Base-by-base conservation (phyloP, 2,329 filamentous ascomycete genomes). In the Ophiostoma pallidulum region DNA sequence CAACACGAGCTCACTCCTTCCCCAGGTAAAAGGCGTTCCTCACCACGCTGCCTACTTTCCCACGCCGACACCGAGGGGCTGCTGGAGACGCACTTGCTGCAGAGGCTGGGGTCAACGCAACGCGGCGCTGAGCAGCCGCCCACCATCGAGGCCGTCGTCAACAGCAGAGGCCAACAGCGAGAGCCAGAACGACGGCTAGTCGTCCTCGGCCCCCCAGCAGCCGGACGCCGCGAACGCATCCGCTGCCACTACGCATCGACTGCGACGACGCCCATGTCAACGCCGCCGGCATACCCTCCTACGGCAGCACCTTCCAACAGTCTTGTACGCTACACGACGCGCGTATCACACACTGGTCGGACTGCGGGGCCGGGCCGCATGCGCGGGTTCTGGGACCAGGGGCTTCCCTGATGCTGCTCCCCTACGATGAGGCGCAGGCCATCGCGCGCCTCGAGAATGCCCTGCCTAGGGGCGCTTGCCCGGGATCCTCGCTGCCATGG, bases 191-290 rank as follows among this genome's bases (percentile, higher is more conserved):
- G 56, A 54, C 4, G 54, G 33, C 6, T 28, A n/a, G n/a, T 61
- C 14, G 45, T 33, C 16, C 50, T 19, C 31, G 28, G 20, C 24
- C n/a, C 31, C 35, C 14, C 20, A 4, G 13, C 38, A 28, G n/a
- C 19, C 26, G 9, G 26, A 32, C 20, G 18, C 16, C 14, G 36
- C 36, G 20, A 47, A 36, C 6, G 42, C 7, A 29, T 69, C 45
- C 57, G 59, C 52, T 57, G 63, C 51, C 54, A 59, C 9, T 74
- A 70, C 48, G 61, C 12, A 65, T 70, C 29, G 71, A 71, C 19
- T 73, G 70, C 45, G 71, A 74, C 46, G 71, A 71, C 18, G 65
- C 68, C 0, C 69, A 69, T 53, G 70, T 66, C 22, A 51, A 63
- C 45, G 52, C 56, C 0, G 62, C 66, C 19, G 52, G 48, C 35